phyloP scores from a whole-genome alignment of 257 asterid genomes.

The Sherardia arvensis region DNA sequence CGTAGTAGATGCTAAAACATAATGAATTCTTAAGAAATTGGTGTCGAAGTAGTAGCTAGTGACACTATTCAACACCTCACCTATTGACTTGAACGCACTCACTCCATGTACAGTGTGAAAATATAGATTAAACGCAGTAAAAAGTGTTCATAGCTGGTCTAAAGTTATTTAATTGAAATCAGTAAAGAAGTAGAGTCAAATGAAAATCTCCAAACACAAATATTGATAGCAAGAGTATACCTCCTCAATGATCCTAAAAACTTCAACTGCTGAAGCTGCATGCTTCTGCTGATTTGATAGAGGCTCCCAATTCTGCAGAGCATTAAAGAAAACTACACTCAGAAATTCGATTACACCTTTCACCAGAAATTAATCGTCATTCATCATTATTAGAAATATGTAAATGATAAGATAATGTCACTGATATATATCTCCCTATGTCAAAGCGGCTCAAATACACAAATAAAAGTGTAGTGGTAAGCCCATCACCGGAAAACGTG shows the following conservation, averaged over 20 bases:
- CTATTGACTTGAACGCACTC: not conserved
- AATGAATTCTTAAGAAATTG: not conserved
- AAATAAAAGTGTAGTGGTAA: too few relatives aligned
- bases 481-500: not conserved
- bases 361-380: conserved; percentile 4
- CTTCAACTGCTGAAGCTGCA: conserved; percentile 97
- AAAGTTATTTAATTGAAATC: not conserved
- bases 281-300: conserved; percentile 81
- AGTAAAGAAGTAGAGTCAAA: not conserved
- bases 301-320: conserved; percentile 81
- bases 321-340: not conserved
- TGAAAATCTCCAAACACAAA: not conserved
- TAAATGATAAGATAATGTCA: not conserved
- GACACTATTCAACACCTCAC: not conserved
- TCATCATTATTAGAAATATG: not conserved
- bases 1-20: not conserved
- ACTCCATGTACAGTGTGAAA: not conserved
- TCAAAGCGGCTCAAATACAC: not conserved
- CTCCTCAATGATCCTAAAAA: conserved; percentile 93
- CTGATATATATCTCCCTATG: not conserved
- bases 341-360: not conserved
- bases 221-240: conserved; percentile 28
- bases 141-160: not conserved
- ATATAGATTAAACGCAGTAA: not conserved
- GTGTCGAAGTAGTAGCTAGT: not conserved